Base-by-base conservation (phyloP, 306 rosid species). In the Prunus armeniaca region DNA sequence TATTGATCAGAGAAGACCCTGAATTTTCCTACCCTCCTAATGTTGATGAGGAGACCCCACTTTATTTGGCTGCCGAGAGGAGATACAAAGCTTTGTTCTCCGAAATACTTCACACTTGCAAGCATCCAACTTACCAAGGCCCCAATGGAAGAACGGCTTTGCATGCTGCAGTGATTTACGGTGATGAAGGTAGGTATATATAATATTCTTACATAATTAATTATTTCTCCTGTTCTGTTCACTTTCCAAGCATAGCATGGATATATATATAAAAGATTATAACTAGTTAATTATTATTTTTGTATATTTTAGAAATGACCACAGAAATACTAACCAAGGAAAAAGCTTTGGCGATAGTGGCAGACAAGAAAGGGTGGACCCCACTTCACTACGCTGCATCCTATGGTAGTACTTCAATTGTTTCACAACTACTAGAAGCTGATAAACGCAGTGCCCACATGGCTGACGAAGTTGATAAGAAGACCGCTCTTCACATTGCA, bases 51-150 rank as follows among this genome's bases (percentile, higher is more conserved):
- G 76, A 78, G 9, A 70, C 76, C 9, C 76, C 71, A 14, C 76
- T 78, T 3, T 78, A 70, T n/a, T 2, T 78, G 4, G 81, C 65
- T n/a, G 71, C 19, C 1, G 81, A 78, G 13, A 77, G 75, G 13
- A 13, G 28, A 61, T 18, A 45, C 2, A 0, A 1, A 0, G 3
- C 0, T 0, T 0, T 46, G 19, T 38, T n/a, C 2, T 13, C 1
- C 0, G 15, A 24, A 71, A 71, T 78, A 12, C 60, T 78, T 3
- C 0, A 27, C 1, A 13, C 18, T 3, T 78, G 73, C 27, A 52
- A 5, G 2, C 18, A 24, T 2, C 72, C 64, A 12, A 2, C 32
- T 18, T 49, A 51, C 11, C 2, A 1, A 7, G 77, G 77, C 3
- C 72, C 77, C 19, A 1, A 5, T 24, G 38, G 51, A 0, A 46